Evolutionary conservation across 495 filamentous ascomycete genomes (phyloP).

Genomic region (Parathielavia appendiculata): DNA sequence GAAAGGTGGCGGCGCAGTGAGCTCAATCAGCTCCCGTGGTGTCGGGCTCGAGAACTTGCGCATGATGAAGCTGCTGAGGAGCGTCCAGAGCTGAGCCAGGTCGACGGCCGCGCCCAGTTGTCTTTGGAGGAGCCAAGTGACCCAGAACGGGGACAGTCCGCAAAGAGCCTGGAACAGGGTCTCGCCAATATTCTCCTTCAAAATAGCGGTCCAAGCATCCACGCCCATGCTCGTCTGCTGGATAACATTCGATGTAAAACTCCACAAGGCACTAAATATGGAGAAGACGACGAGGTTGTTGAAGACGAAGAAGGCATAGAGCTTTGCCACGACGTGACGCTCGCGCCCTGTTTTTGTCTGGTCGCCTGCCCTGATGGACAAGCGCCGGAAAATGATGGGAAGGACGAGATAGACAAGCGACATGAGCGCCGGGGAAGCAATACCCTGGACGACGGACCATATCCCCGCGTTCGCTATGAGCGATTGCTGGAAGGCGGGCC

Average conservation of each 20-base stretch:
- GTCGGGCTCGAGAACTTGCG: constrained; percentile 83
- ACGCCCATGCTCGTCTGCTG: constrained; percentile 43
- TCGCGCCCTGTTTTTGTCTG: constrained; percentile 87
- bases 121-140: constrained; percentile 85
- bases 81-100: constrained; percentile 72
- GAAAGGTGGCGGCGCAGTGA: constrained; percentile 87
- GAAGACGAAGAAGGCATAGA: constrained; percentile 96
- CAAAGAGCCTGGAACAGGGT: constrained; percentile 66
- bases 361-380: constrained; percentile 75
- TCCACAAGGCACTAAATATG: constrained; percentile 75
- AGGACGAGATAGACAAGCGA: constrained; percentile 85
- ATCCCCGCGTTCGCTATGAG: constrained; percentile 54
- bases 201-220: constrained; percentile 63
- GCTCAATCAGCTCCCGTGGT: constrained; percentile 86
- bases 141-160: constrained; percentile 83
- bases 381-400: constrained; percentile 81
- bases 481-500: constrained; percentile 65
- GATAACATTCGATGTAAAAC: constrained; percentile 61
- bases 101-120: constrained; percentile 89
- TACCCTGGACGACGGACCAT: constrained; percentile 91
- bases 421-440: constrained; percentile 83
- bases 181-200: constrained; percentile 53
- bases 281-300: constrained; percentile 96
- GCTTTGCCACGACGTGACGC: constrained; percentile 82
- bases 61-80: constrained; percentile 74